Conservation (phyloP, 176 grass and related monocot species). For the Hordeum vulgare region MorexV3_pseudomolecules_assembly NC_058519.1:582662137-582662636, state of each 20-base stretch:
- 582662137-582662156: conserved; percentile 74
- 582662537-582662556: not conserved
- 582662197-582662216: not conserved
- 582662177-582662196: not conserved
- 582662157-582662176: conserved; percentile 42
- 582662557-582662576: not conserved
- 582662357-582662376: not conserved
- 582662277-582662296: conserved; percentile 84
- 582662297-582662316: conserved; percentile 69
- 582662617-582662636: not conserved
- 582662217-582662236: conserved; percentile 15
- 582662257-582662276: conserved; percentile 60
- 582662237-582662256: not conserved
- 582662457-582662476: not conserved
- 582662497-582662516: not conserved
- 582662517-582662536: not conserved
- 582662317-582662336: conserved; percentile 68
- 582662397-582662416: conserved; percentile 11
- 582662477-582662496: not conserved
- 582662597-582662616: not conserved
- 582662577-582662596: not conserved
- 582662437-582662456: not conserved
- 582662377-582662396: not conserved
- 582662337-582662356: not conserved
- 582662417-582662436: not conserved